Evolutionary conservation across 2,329 filamentous ascomycete species (phyloP).

Genomic region (Thelonectria discophora): DNA sequence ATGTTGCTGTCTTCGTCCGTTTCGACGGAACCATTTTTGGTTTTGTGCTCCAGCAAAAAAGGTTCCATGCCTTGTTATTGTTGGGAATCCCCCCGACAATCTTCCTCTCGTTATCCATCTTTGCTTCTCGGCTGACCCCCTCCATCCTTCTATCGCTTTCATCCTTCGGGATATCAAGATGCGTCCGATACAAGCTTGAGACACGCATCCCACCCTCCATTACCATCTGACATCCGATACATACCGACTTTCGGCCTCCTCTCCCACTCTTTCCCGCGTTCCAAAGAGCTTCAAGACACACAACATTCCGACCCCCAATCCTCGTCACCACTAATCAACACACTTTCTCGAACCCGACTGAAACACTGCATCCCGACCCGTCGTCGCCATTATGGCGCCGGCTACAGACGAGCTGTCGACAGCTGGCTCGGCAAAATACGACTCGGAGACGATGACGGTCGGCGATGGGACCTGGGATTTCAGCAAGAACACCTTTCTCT

Average conservation of each 20-base stretch:
- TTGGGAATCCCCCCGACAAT: neutral
- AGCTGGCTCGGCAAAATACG: conserved; percentile 77
- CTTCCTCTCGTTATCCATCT: neutral
- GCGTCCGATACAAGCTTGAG: conserved; percentile 19
- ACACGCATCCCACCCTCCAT: conserved; percentile 6
- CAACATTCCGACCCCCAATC: conserved; percentile 25
- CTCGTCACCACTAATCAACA: neutral
- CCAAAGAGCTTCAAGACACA: neutral
- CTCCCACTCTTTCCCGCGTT: neutral
- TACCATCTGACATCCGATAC: neutral
- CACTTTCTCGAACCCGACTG: conserved; percentile 24
- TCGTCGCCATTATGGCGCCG: conserved; percentile 67
- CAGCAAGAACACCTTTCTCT: conserved; percentile 76
- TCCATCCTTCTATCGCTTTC: neutral
- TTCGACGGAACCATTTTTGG: conserved; percentile 2
- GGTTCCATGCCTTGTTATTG: conserved; percentile 1
- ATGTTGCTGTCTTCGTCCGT: neutral
- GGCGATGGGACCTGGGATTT: conserved; percentile 88
- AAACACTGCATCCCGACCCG: conserved; percentile 37
- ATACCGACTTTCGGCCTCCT: conserved; percentile 4
- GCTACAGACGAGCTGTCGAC: conserved; percentile 68
- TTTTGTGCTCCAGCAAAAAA: conserved; percentile 5
- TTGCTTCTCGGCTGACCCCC: neutral
- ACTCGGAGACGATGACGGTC: conserved; percentile 77
- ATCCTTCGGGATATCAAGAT: conserved; percentile 13